Base-by-base conservation (phyloP, 1,284 basidiomycete genomes). In the Rhodofomes roseus region DNA sequence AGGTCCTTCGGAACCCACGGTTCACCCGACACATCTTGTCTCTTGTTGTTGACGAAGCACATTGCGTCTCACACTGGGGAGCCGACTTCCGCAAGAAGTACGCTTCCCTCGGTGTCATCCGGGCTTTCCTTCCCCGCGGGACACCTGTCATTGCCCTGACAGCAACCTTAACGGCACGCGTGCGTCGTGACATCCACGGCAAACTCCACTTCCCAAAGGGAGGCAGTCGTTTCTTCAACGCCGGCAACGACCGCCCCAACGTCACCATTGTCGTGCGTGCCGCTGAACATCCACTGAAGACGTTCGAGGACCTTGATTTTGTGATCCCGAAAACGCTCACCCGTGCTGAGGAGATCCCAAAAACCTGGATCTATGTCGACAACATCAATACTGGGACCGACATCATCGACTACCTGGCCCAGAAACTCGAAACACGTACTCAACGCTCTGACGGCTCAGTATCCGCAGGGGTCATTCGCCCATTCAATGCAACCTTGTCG, bases 1-100 rank as follows among this genome's bases (percentile, higher is more conserved):
- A 60, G 0, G 69, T 79, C 0, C 63, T 80, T 1, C 66, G 70
- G 2, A 72, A 76, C 8, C 20, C 66, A 0, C 62, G 60, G 25
- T 73, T 79, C 55, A 54, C 54, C 1, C 27, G 43, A 0, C 46
- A 66, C 0, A 40, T 74, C 7, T 60, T 77, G 0, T 72, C 74
- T 0, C 65, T 79, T 0, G 61, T 78, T 9, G 62, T 78, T 1
- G 76, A 78, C 51, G 75, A 78, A 54, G 76, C 76, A 0, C 77
- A 78, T 59, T 70, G 71, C 55, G 64, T 78, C 0, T 75, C 76
- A 0, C 74, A 76, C 57, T 80, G 77, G 78, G 77, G 76, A 0
- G 59, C 64, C 2, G 65, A 70, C 2, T 79, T 79, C 59, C 70
- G 74, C 41, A 79, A 79, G 69, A 71, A 74, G 50, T 80, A 78